Percentiles rank a stretch among this genome's conserved stretches.
These are phyloP conservation scores for Epichloe festucae DNA, from an alignment of 2,329 filamentous ascomycete genomes.

Conservation along the genomic window DNA sequence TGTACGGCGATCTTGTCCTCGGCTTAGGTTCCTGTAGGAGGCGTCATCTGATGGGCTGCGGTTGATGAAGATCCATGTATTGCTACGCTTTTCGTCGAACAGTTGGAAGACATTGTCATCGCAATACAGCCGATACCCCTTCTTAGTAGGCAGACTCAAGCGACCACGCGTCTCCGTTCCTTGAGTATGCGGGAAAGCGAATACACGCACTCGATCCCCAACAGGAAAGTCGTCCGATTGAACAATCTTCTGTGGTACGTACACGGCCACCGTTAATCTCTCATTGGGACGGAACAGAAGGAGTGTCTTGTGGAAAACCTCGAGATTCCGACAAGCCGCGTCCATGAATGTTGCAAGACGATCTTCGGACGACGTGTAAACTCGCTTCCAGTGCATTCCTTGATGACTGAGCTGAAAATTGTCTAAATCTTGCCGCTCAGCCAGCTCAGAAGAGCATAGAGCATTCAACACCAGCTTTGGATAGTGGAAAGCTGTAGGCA, in stretches of 20 bases:
- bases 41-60: not conserved
- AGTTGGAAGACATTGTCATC: not conserved
- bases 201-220: not conserved
- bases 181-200: not conserved
- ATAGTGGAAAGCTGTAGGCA: not conserved
- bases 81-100: constrained; percentile 5
- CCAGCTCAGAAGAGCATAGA: not conserved
- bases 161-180: not conserved
- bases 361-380: not conserved
- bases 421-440: not conserved
- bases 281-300: not conserved
- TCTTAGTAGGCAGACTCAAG: not conserved
- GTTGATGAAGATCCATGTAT: constrained; percentile 10
- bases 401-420: not conserved
- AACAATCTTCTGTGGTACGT: not conserved
- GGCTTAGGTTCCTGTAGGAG: not conserved
- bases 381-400: not conserved
- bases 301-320: not conserved
- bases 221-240: not conserved
- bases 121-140: not conserved
- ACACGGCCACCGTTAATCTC: not conserved
- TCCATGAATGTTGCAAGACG: not conserved
- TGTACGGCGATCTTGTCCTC: not conserved
- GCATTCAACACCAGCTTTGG: not conserved
- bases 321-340: not conserved